Evolutionary conservation across 2,329 filamentous ascomycete genomes (phyloP), one percentile per base, ranked within the genome.

Genomic region (Aureobasidium sp.): DNA sequence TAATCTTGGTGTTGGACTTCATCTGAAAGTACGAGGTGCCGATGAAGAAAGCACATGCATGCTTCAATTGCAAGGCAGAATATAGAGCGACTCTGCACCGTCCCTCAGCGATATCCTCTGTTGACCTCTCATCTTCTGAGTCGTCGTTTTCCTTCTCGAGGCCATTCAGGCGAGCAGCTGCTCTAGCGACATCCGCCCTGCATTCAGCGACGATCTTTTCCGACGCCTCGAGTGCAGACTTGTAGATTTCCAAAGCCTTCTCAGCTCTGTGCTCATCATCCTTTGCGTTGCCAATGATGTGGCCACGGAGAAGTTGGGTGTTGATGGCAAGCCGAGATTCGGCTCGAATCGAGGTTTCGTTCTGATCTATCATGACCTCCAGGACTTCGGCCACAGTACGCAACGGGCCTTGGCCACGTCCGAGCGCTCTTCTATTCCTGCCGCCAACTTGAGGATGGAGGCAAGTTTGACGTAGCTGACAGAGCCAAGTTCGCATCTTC

Each of bases 361-460:
- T 91, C 69, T 93, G 87, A 61, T 96, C 91, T 63, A 97, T 87
- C 93, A 99, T 97, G 5, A 87, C 86, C 66, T 91, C 87, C 12
- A 99, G 78, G 1, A 97, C 93, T 73, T 97, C 90, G 20, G 87
- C 84, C 1, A 96, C 87, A 0, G 92, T 95, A 14, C 89, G 83
- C 66, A 97, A 79, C 0, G 90, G 87, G 59, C 80, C 80, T 53
- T 80, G 84, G 48, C 82, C 80, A 22, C 74, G 71, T 1, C 87
- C 87, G 6, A 90, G 74, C 0, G 83, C 82, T 64, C 82, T 83
- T 15, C 87, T 80, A 66, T 87, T 88, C 36, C 82, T 83, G 11
- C 81, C 81, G 20, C 88, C 88, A 45, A 96, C 84, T 70, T 96
- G 88, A 0, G 93, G 91, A 73, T 97, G 91, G 17, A 97, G 79